Conservation (phyloP, 2,329 filamentous ascomycete genomes). For the Dothiorella sarmentorum region DNA sequence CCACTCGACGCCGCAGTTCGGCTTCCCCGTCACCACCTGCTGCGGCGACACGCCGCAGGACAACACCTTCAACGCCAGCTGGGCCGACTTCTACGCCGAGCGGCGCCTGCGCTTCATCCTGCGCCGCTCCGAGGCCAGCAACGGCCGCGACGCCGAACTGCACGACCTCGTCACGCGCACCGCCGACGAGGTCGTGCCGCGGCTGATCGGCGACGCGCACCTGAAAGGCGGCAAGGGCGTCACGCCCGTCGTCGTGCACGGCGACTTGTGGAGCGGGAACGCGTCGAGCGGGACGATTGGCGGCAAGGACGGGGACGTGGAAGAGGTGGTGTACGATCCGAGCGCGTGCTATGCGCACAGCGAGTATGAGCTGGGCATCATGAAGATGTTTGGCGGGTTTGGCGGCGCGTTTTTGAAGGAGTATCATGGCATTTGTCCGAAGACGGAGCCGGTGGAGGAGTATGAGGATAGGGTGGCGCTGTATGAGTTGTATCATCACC, state of each 20-base stretch:
- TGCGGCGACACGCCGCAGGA: slow-evolving; percentile 82
- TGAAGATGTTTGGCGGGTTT: slow-evolving; percentile 96
- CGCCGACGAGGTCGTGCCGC: slow-evolving; percentile 64
- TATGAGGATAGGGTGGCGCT: slow-evolving; percentile 78
- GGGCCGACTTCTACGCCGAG: slow-evolving; percentile 83
- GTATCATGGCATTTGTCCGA: slow-evolving; percentile 72
- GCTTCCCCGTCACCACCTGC: slow-evolving; percentile 80
- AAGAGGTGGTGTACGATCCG: slow-evolving; percentile 81
- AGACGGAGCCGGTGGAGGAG: slow-evolving; percentile 74
- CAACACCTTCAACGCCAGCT: slow-evolving; percentile 68
- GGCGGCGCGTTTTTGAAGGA: slow-evolving; percentile 67
- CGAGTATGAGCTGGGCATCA: slow-evolving; percentile 90
- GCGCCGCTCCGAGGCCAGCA: slow-evolving; percentile 51
- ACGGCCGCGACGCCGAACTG: slow-evolving; percentile 64
- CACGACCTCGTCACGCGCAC: slow-evolving; percentile 62
- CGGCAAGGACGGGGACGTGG: slow-evolving; percentile 49
- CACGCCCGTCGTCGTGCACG: slow-evolving; percentile 78
- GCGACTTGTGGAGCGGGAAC: slow-evolving; percentile 93
- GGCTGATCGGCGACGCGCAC: slow-evolving; percentile 67
- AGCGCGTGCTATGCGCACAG: slow-evolving; percentile 78
- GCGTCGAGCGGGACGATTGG: slow-evolving; percentile 63
- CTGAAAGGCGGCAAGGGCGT: slow-evolving; percentile 60
- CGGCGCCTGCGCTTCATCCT: slow-evolving; percentile 68
- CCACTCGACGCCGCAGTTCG: slow-evolving; percentile 63
- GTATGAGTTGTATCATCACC: slow-evolving; percentile 88